A percentile compares a stretch with the other conserved stretches of the same genome.
Evolutionary conservation across 495 filamentous ascomycete genomes (phyloP).

Genomic region (Cladorrhinum samala): DNA sequence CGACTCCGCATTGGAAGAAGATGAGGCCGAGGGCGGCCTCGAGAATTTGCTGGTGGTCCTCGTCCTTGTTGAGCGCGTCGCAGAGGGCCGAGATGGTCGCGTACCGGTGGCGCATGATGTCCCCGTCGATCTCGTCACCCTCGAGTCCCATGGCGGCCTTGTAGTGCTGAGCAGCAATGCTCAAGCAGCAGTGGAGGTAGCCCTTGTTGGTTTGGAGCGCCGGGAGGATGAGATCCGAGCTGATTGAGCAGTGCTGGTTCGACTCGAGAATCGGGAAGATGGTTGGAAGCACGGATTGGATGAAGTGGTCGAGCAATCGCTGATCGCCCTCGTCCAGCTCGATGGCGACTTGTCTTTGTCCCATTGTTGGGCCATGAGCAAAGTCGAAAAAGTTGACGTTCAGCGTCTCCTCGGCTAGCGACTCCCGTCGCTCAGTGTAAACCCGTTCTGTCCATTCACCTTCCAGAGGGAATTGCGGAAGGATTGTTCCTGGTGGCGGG

Average conservation of each 20-base stretch:
- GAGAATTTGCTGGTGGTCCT: constrained; percentile 78
- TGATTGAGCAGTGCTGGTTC: constrained; percentile 72
- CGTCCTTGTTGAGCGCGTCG: constrained; percentile 71
- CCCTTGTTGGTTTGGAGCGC: constrained; percentile 84
- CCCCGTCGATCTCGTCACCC: constrained; percentile 71
- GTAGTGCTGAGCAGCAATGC: constrained; percentile 89
- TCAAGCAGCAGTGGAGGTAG: constrained; percentile 93
- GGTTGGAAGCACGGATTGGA: constrained; percentile 76
- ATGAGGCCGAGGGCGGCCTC: constrained; percentile 95
- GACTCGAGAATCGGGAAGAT: constrained; percentile 89
- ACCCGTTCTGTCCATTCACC: constrained; percentile 74
- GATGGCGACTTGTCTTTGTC: constrained; percentile 61
- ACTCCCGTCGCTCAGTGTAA: constrained; percentile 59
- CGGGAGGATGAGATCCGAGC: constrained; percentile 73
- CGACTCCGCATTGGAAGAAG: constrained; percentile 94
- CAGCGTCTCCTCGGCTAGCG: constrained; percentile 57
- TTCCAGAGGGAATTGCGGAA: constrained; percentile 58
- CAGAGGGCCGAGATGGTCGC: constrained; percentile 83
- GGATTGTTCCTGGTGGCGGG: constrained; percentile 53
- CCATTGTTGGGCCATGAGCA: constrained; percentile 49
- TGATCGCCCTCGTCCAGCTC: constrained; percentile 86
- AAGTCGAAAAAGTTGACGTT: constrained; percentile 76
- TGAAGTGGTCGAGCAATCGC: constrained; percentile 83
- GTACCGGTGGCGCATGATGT: constrained; percentile 90
- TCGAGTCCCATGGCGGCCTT: constrained; percentile 67